Conservation (phyloP, 2,329 filamentous ascomycete genomes). For the Davidsoniella virescens region DNA sequence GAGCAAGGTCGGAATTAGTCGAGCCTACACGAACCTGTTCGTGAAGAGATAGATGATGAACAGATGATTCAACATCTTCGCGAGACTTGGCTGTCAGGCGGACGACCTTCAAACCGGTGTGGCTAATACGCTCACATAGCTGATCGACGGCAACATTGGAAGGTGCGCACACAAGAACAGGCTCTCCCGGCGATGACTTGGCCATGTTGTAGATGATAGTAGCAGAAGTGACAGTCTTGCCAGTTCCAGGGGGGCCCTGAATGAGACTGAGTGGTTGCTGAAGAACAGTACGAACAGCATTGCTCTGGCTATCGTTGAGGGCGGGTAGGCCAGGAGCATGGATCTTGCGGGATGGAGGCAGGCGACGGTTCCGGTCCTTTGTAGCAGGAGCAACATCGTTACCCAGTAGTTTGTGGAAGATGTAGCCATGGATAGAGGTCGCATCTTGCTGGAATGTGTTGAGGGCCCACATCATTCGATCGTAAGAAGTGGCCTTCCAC, state of each 20-base stretch:
- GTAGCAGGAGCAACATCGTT: slow-evolving; percentile 88
- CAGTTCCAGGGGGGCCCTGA: slow-evolving; percentile 89
- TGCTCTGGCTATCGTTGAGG: slow-evolving; percentile 88
- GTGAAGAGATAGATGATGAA: slow-evolving; percentile 86
- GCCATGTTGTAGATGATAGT: slow-evolving; percentile 97
- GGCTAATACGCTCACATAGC: slow-evolving; percentile 90
- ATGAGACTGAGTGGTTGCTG: slow-evolving; percentile 91
- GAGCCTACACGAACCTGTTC: slow-evolving; percentile 97
- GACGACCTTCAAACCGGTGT: slow-evolving; percentile 88
- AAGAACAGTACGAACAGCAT: slow-evolving; percentile 86
- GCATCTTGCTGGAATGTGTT: slow-evolving; percentile 97
- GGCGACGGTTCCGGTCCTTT: slow-evolving; percentile 49
- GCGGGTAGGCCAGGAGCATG: slow-evolving; percentile 88
- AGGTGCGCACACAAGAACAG: slow-evolving; percentile 89
- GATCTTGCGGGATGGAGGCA: slow-evolving; percentile 89
- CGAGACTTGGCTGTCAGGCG: slow-evolving; percentile 97
- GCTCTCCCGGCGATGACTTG: slow-evolving; percentile 73
- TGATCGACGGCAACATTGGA: slow-evolving; percentile 98
- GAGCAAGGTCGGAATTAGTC: slow-evolving; percentile 82
- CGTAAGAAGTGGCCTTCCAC: slow-evolving; percentile 98
- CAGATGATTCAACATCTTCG: slow-evolving; percentile 96
- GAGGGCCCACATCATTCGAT: slow-evolving; percentile 98
- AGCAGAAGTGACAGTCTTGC: slow-evolving; percentile 95
- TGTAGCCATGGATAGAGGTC: slow-evolving; percentile 95
- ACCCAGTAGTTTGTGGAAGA: slow-evolving; percentile 90